Base-by-base conservation (phyloP, 1,139 yeast genomes). In the Hansenula lynferdii region DNA sequence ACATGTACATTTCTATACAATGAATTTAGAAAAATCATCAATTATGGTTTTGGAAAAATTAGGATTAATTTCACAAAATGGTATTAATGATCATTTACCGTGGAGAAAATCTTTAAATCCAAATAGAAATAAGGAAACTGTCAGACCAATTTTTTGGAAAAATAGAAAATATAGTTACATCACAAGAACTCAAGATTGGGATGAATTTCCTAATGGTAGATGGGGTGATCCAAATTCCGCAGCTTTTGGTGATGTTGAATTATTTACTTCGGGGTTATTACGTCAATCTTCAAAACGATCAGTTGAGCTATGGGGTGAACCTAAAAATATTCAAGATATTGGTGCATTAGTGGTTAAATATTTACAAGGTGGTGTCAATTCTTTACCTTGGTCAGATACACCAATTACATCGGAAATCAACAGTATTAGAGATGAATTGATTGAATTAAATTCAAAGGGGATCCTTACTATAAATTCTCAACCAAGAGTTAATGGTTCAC, bases 61-160 rank as follows among this genome's bases (percentile, higher is more conserved):
- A 49, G 75, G 76, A 39, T 63, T 87, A 37, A 64, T 85, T 42
- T 60, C 63, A 5, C 48, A 57, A 3, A 55, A 55, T 24, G 48
- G 44, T 30, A 51, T 49, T n/a, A n/a, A n/a, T 41, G 65, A 64
- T 33, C 53, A 61, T 31, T 59, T 85, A 51, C 96, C 96, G 17
- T 89, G 97, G 97, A 75, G 96, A 61, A 85, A 85, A 61, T 85
- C 95, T 3, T 70, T 89, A 49, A 85, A 85, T 47, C 90, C 95
- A 38, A 79, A 77, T 47, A 75, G 97, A 62, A 75, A 77, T 42
- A 80, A 83, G 48, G 97, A 90, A 61, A 69, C 84, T 18, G 89
- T 90, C 38, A 78, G 97, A 54, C 98, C 98, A 15, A 90, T 92
- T 49, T 90, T 90, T 61, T 92, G 97, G 98, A 86, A 86, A 60